phyloP scores from a whole-genome alignment of 2,329 filamentous ascomycete species.

The Tolypocladium capitatum region DNA sequence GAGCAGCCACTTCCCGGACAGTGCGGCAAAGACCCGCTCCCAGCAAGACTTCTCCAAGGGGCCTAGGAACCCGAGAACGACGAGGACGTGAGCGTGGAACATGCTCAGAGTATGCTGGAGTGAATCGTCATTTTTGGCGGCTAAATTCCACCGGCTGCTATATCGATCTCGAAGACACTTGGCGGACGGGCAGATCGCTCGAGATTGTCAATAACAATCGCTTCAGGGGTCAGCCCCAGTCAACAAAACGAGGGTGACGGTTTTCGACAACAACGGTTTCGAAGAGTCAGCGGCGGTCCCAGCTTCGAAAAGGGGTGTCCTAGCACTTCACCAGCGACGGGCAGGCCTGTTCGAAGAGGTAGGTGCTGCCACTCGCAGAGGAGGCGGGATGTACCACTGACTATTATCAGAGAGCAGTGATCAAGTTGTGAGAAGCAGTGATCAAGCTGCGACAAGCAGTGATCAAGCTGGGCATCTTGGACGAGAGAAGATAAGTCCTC shows the following conservation, averaged over 20 bases:
- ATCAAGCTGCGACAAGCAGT: background rate
- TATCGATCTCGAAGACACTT: background rate
- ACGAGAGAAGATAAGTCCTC: background rate
- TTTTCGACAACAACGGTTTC: background rate
- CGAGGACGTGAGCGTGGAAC: background rate
- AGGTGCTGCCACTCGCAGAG: background rate
- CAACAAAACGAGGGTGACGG: too few species aligned
- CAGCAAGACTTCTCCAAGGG: background rate
- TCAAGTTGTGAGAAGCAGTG: background rate
- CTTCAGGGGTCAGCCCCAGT: background rate
- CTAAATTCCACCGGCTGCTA: background rate
- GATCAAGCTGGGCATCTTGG: background rate
- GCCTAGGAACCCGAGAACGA: too few species aligned
- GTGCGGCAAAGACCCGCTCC: background rate
- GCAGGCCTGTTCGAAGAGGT: background rate
- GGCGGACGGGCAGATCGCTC: background rate
- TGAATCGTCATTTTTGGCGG: background rate
- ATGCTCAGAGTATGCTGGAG: background rate
- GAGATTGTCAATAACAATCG: background rate
- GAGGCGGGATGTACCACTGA: background rate
- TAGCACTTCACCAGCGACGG: background rate
- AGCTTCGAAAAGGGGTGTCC: background rate
- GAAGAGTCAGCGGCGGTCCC: background rate
- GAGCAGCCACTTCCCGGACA: background rate
- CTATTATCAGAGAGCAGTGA: background rate